Conservation (phyloP, 768 basidiomycete species). For the Leccinum pellstonianum region DNA sequence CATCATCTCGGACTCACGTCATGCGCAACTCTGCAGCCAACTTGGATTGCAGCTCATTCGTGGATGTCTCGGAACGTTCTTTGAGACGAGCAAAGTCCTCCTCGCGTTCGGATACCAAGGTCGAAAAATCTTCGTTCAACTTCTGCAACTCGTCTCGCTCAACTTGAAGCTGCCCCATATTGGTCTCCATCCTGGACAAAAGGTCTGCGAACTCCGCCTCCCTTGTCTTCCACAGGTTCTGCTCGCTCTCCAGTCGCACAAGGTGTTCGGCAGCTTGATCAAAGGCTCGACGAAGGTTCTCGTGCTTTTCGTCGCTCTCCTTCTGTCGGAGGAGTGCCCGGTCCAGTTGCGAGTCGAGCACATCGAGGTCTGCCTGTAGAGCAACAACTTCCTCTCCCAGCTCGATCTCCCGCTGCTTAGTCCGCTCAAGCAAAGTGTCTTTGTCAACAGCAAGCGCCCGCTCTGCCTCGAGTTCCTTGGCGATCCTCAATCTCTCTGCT, state of each 20-base stretch:
- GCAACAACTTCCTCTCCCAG: conserved; percentile 82
- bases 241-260: conserved; percentile 74
- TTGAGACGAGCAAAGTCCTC: conserved; percentile 74
- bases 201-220: conserved; percentile 65
- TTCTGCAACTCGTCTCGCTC: conserved; percentile 65
- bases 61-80: conserved; percentile 65
- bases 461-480: conserved; percentile 81
- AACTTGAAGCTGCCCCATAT: conserved; percentile 54
- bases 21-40: conserved; percentile 61
- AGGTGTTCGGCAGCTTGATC: conserved; percentile 86
- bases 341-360: conserved; percentile 83
- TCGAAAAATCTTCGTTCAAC: conserved; percentile 66
- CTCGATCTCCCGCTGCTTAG: conserved; percentile 81
- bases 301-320: conserved; percentile 77
- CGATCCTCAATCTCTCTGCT: conserved; percentile 78
- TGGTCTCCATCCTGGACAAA: conserved; percentile 54
- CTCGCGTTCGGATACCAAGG: conserved; percentile 68
- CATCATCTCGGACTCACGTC: conserved; percentile 44
- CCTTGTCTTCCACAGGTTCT: conserved; percentile 59
- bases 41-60: conserved; percentile 71
- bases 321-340: conserved; percentile 75
- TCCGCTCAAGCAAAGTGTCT: conserved; percentile 75
- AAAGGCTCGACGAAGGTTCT: conserved; percentile 67
- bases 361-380: conserved; percentile 80
- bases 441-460: conserved; percentile 78